A percentile compares a stretch with the other conserved stretches of the same genome.
These are phyloP conservation scores for Elaeagnus macrophylla DNA, from an alignment of 306 rosid genomes.

Conservation along the genomic window DNA sequence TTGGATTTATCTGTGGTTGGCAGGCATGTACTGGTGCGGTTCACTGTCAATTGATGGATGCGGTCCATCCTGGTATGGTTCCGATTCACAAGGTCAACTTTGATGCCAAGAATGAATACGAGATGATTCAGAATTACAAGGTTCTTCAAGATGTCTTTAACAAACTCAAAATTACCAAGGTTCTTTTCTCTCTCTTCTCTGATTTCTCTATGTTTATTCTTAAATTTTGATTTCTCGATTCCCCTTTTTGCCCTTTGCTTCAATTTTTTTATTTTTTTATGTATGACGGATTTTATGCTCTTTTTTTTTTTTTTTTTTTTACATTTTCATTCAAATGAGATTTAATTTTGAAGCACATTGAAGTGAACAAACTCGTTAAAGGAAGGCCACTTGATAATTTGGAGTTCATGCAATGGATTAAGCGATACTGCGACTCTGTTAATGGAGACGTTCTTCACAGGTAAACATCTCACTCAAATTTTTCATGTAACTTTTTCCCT, in stretches of 20 bases:
- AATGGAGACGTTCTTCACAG: slow-evolving; percentile 37
- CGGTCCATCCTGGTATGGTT: slow-evolving; percentile 79
- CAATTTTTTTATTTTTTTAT: too few relatives aligned
- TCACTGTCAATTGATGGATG: slow-evolving; percentile 92
- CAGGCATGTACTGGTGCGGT: slow-evolving; percentile 94
- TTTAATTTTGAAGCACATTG: slow-evolving; percentile 43
- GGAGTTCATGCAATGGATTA: slow-evolving; percentile 99
- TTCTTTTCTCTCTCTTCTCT: slow-evolving; percentile 1
- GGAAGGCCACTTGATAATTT: slow-evolving; percentile 90
- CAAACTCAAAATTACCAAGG: slow-evolving; percentile 91
- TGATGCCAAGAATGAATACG: slow-evolving; percentile 88
- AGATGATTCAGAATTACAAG: slow-evolving; percentile 97
- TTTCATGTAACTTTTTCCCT: neutral
- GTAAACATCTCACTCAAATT: slow-evolving; percentile 21
- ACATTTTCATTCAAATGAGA: too few relatives aligned
- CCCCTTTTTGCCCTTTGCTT: too few relatives aligned
- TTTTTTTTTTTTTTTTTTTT: too few relatives aligned
- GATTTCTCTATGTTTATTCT: neutral
- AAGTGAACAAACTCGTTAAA: slow-evolving; percentile 83
- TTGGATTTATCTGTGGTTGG: slow-evolving; percentile 1
- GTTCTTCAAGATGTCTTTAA: slow-evolving; percentile 92
- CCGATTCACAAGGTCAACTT: slow-evolving; percentile 98
- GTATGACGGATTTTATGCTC: too few relatives aligned
- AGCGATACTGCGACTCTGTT: slow-evolving; percentile 78
- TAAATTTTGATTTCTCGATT: too few relatives aligned